Percentiles rank a stretch among this genome's conserved stretches.
These are phyloP conservation scores for Tricholoma sp. DNA, from an alignment of 768 basidiomycete genomes.

Conservation along the genomic window DNA sequence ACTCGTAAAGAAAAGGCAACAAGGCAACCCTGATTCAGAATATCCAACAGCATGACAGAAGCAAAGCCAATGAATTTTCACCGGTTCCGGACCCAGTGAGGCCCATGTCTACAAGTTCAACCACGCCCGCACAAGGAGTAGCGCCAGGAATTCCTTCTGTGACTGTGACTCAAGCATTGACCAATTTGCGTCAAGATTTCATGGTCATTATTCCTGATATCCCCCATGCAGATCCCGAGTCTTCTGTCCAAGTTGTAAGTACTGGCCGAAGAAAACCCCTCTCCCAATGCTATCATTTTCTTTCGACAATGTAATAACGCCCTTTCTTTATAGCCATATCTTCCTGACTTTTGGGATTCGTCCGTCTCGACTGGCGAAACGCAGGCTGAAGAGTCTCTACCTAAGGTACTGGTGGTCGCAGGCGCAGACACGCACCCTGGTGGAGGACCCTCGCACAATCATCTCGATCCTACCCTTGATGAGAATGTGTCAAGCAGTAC, in stretches of 20 bases:
- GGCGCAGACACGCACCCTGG: constrained; percentile 31
- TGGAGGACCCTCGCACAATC: constrained; percentile 34
- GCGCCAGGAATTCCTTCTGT: constrained; percentile 40
- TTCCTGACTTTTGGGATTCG: constrained; percentile 43
- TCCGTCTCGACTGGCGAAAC: constrained; percentile 14
- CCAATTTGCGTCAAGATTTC: constrained; percentile 25
- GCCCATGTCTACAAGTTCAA: constrained; percentile 20
- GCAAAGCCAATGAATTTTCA: constrained; percentile 16
- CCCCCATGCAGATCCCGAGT: constrained; percentile 34
- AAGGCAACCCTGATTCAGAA: constrained; percentile 53
- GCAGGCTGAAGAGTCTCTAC: constrained; percentile 22
- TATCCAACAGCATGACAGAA: constrained; percentile 46
- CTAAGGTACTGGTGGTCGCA: constrained; percentile 41
- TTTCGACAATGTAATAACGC: background rate
- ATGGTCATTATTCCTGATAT: constrained; percentile 56
- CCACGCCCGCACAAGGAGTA: constrained; percentile 21
- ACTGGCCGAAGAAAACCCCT: constrained; percentile 5
- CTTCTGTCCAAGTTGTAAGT: constrained; percentile 58
- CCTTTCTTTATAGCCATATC: constrained; percentile 31
- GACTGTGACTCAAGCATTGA: constrained; percentile 21
- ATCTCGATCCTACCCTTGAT: constrained; percentile 18
- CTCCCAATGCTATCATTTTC: no score
- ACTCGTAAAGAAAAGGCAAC: constrained; percentile 44
- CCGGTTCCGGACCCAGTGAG: constrained; percentile 20
- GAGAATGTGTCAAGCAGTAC: constrained; percentile 14